Evolutionary conservation across 352 stramenopile species (phyloP), one percentile per base, ranked within the genome.

Genomic region (Phytophthora tubulina): DNA sequence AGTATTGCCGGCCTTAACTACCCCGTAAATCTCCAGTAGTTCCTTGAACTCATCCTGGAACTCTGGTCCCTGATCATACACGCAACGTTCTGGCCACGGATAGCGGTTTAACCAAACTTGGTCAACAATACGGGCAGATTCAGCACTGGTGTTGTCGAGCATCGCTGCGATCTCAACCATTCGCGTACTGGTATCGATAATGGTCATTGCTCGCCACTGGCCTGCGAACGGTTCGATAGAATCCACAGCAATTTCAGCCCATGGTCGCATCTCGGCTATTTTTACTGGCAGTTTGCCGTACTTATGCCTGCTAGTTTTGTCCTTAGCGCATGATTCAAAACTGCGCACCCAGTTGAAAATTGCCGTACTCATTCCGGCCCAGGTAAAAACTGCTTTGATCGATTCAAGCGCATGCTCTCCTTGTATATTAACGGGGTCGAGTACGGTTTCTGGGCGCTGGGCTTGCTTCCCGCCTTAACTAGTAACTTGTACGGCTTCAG

Each of bases 101-200:
- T 69, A 69, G 0, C 51, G 42, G 21, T 69, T 69, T 17, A 62
- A 45, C 62, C 51, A 69, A 1, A 44, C 1, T 45, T 63, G 51
- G 33, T 63, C 61, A 1, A 69, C 32, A 17, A 69, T 51, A 4
- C 51, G 52, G 0, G 62, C 62, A 3, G 51, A 45, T 36, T 67
- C 56, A 1, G 56, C 42, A 4, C 56, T 63, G 13, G 56, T 55
- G 3, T 17, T 44, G n/a, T 63, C 56, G 0, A 17, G 14, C n/a
- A 46, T 54, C 2, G 30, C 36, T 14, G 31, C 15, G 11, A 63
- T 48, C 11, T 54, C 44, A 0, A 55, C 6, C 9, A 54, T 30
- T 0, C 44, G 31, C 0, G 56, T 63, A 36, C 15, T 48, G 3
- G 31, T 63, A 17, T 57, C 45, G 10, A 50, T 60, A 13, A 68